Base-by-base conservation (phyloP, 2,329 filamentous ascomycete genomes). In the Pyrenophora tritici-repentis region DNA sequence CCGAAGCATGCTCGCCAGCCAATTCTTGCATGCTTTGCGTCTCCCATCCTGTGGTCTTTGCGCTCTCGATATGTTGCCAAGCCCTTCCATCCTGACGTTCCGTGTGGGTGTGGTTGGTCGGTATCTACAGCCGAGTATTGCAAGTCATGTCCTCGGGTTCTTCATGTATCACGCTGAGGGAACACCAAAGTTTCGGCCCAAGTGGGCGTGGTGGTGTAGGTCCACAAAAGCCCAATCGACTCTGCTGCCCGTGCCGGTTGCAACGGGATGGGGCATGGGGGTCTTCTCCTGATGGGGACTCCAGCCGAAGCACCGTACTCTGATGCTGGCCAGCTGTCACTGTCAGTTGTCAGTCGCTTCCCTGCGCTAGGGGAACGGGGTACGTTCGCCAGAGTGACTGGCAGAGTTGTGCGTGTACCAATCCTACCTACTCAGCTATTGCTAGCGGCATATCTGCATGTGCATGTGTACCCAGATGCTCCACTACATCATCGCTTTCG, bases 331-430 rank as follows among this genome's bases (percentile, higher is more conserved):
- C 42, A 44, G 33, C 22, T 35, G 37, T 47, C 48, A 31, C 43
- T 51, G 43, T 51, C 43, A 47, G 31, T 42, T 14, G 41, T 40
- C 47, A 18, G 31, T 17, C 14, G 34, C 38, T 31, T 32, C n/a
- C 16, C 32, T 36, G 36, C 47, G 36, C 47, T 50, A 50, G 36
- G 38, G 20, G 36, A 37, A 47, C 36, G 32, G 42, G 26, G 31
- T 40, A 7, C n/a, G 39, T 13, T 14, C 42, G 17, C 24, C 42
- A 40, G 14, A 20, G 22, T 40, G 38, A 31, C 36, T 29, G 26
- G 26, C 10, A 29, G 26, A 29, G 26, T 29, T 12, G 26, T 10
- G 26, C 9, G 9, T 13, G 9, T 29, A 29, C 13, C 26, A 29
- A 13, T 9, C 22, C 22, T 24, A n/a, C n/a, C n/a, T n/a, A n/a